Conservation (phyloP, 371 early-diverging fungal species). For the Mortierella sp. region DNA sequence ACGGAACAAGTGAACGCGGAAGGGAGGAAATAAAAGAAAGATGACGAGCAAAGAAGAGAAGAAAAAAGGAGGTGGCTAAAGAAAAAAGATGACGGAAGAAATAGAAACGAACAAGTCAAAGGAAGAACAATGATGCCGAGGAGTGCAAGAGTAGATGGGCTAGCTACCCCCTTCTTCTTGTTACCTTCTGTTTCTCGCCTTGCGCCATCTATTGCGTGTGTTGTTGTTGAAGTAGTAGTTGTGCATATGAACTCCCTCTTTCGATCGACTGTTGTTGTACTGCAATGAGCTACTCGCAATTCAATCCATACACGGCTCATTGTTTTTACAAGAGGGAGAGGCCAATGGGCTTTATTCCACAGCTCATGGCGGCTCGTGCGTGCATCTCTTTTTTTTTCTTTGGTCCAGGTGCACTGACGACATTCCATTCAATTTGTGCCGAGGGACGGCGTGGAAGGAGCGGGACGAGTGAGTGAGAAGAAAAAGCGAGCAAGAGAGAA, state of each 20-base stretch:
- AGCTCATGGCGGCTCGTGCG: conserved; percentile 5
- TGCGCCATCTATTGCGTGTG: background rate
- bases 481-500: background rate
- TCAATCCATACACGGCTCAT: background rate
- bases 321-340: background rate
- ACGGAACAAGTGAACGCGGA: no score
- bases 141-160: conserved; percentile 10
- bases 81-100: background rate
- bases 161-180: background rate
- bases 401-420: background rate
- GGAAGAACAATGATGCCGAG: background rate
- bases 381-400: background rate
- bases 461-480: no score
- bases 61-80: background rate
- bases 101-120: background rate
- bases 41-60: background rate
- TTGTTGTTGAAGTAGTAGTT: background rate
- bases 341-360: background rate
- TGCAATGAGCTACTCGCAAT: no score
- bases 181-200: background rate
- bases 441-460: background rate
- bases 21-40: no score
- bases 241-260: background rate
- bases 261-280: background rate
- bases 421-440: background rate